These are phyloP conservation scores for Teratosphaeria destructans DNA, from an alignment of 2,329 filamentous ascomycete genomes.

Conservation along the genomic window DNA sequence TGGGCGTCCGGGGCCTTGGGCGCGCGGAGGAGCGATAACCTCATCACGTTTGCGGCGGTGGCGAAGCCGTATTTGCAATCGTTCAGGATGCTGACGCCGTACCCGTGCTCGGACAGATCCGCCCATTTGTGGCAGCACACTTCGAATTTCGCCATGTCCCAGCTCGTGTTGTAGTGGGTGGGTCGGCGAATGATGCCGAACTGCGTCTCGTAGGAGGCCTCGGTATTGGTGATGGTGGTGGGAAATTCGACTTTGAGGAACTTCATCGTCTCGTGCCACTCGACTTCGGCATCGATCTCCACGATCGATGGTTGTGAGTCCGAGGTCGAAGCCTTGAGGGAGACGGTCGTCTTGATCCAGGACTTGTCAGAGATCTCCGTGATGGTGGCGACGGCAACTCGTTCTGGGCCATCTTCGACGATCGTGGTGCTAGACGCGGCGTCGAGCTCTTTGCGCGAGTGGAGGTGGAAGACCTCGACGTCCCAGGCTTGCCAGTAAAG, in stretches of 20 bases:
- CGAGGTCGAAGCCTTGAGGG: conserved; percentile 57
- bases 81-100: conserved; percentile 86
- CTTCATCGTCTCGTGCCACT: conserved; percentile 95
- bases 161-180: conserved; percentile 95
- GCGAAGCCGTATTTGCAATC: conserved; percentile 96
- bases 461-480: conserved; percentile 90
- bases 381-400: conserved; percentile 71
- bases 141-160: conserved; percentile 98
- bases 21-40: conserved; percentile 71
- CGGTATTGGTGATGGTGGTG: conserved; percentile 78
- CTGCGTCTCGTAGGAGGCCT: conserved; percentile 91
- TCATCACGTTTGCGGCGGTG: conserved; percentile 79
- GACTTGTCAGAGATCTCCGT: conserved; percentile 82
- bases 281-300: conserved; percentile 74
- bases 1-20: conserved; percentile 89
- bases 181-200: conserved; percentile 81
- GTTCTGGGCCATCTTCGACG: conserved; percentile 59
- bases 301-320: conserved; percentile 49
- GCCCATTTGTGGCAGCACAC: conserved; percentile 94
- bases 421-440: conserved; percentile 57
- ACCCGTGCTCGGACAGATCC: conserved; percentile 76
- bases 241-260: conserved; percentile 99
- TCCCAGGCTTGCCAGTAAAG: conserved; percentile 98
- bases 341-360: conserved; percentile 78
- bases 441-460: conserved; percentile 68